phyloP scores from a whole-genome alignment of 2,329 filamentous ascomycete species.

The Neocatenulostroma microsporum region DNA sequence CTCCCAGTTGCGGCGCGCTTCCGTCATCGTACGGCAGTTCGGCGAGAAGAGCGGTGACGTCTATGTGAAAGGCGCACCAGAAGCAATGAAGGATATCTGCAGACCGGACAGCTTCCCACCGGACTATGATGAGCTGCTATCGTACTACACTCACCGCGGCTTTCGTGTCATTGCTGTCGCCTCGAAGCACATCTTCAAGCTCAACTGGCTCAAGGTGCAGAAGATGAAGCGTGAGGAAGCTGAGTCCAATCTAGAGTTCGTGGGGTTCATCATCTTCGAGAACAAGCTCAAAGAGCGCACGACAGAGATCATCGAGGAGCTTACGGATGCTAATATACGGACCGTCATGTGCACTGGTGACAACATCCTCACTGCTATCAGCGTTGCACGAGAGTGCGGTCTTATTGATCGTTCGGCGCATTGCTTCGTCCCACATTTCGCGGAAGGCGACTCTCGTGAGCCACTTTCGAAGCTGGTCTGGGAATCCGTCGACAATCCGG shows the following conservation, averaged over 20 bases:
- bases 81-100: conserved; percentile 94
- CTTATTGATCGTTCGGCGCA: conserved; percentile 73
- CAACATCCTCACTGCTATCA: conserved; percentile 94
- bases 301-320: conserved; percentile 69
- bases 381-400: conserved; percentile 82
- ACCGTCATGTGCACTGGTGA: conserved; percentile 97
- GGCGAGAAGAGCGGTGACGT: conserved; percentile 76
- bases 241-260: conserved; percentile 75
- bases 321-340: conserved; percentile 74
- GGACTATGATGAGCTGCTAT: conserved; percentile 83
- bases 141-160: conserved; percentile 88
- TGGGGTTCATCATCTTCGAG: conserved; percentile 97
- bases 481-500: conserved; percentile 89
- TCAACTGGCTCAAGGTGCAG: conserved; percentile 90
- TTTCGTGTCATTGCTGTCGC: conserved; percentile 96
- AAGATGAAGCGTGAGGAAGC: conserved; percentile 85
- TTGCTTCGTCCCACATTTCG: conserved; percentile 87
- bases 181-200: conserved; percentile 74
- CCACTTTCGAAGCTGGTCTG: conserved; percentile 68
- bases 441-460: conserved; percentile 67
- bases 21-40: conserved; percentile 84
- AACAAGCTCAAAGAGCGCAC: conserved; percentile 95
- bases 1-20: conserved; percentile 82
- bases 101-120: conserved; percentile 70
- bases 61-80: conserved; percentile 93